Evolutionary conservation across 305 asterid species (phyloP).

Genomic region (Ajuga reptans): DNA sequence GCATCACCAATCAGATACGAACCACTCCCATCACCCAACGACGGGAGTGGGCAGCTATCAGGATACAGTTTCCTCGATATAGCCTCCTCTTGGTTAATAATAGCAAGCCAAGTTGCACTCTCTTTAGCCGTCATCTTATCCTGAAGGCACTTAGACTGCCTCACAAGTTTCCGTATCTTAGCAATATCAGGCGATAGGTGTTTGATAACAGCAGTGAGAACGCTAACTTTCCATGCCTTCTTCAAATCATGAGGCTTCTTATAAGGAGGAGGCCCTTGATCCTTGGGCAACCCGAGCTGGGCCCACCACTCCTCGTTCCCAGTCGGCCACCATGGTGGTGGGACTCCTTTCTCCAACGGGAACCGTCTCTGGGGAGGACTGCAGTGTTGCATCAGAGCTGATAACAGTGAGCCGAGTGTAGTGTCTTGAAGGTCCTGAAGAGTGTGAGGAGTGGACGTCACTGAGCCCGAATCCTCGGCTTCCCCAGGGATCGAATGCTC

Average conservation of each 20-base stretch:
- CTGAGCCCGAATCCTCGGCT: constrained; percentile 19
- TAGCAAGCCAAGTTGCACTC: constrained; percentile 52
- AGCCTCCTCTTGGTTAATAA: constrained; percentile 41
- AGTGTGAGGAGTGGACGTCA: constrained; percentile 24
- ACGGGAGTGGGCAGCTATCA: constrained; percentile 22
- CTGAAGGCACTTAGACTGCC: constrained; percentile 55
- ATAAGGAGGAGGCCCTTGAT: constrained; percentile 46
- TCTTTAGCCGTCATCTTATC: constrained; percentile 71
- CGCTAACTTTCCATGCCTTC: constrained; percentile 51
- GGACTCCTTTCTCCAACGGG: constrained; percentile 49
- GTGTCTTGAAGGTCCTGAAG: constrained; percentile 56
- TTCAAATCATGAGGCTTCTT: constrained; percentile 61
- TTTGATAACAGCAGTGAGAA: constrained; percentile 51
- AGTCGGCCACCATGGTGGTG: constrained; percentile 67
- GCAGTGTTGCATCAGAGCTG: constrained; percentile 57
- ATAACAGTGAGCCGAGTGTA: constrained; percentile 49
- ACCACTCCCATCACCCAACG: constrained; percentile 23
- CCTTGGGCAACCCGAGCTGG: constrained; percentile 34
- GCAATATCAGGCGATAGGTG: constrained; percentile 49
- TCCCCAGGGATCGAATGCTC: constrained; percentile 29
- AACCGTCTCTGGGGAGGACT: constrained; percentile 52
- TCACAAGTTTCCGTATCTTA: constrained; percentile 44
- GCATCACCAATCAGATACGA: constrained; percentile 24
- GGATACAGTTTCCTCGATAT: constrained; percentile 32
- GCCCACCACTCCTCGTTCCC: constrained; percentile 56